Evolutionary conservation across 495 filamentous ascomycete species (phyloP).

Genomic region (Usnea hakonensis): DNA sequence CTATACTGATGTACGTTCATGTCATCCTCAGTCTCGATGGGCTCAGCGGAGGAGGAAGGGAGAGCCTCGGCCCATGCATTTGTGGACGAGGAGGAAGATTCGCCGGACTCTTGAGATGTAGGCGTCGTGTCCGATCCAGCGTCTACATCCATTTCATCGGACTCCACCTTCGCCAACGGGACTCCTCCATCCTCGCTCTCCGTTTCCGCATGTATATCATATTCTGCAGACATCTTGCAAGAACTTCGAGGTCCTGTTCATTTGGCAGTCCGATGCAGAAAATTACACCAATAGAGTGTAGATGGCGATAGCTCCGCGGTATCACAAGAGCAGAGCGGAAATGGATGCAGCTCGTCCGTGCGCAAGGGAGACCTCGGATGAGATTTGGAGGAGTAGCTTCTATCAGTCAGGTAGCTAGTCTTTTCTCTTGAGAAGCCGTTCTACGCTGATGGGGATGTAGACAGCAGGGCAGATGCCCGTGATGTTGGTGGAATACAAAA

Average conservation of each 20-base stretch:
- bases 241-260: background rate
- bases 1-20: background rate
- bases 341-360: background rate
- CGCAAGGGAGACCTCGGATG: background rate
- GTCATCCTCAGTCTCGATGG: background rate
- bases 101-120: constrained; percentile 5
- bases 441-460: background rate
- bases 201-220: constrained; percentile 8
- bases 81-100: background rate
- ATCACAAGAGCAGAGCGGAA: background rate
- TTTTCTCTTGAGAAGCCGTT: background rate
- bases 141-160: constrained; percentile 13
- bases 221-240: constrained; percentile 7
- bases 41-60: background rate
- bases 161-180: constrained; percentile 7
- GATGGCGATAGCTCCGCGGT: background rate
- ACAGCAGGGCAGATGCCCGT: background rate
- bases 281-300: background rate
- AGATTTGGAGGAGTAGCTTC: background rate
- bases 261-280: background rate
- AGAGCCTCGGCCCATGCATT: background rate
- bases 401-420: background rate
- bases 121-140: constrained; percentile 6
- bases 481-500: background rate
- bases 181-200: constrained; percentile 15